Evolutionary conservation across 2,329 filamentous ascomycete genomes (phyloP).

Genomic region (Capronia americana): DNA sequence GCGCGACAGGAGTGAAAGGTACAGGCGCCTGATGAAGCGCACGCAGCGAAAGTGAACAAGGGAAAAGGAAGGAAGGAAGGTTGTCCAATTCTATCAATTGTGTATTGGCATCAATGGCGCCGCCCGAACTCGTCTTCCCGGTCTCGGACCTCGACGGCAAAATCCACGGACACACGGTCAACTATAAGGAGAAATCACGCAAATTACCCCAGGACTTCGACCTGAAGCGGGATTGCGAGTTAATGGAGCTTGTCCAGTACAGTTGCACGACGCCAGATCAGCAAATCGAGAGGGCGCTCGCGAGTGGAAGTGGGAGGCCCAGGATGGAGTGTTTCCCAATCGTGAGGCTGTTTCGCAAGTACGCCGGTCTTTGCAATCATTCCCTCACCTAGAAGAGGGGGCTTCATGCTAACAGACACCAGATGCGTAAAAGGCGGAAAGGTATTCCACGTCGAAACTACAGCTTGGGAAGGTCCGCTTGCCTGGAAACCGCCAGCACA

Average conservation of each 20-base stretch:
- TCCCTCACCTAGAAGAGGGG: not conserved
- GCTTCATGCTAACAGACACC: not conserved
- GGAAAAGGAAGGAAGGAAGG: constrained; percentile 2
- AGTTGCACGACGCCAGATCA: constrained; percentile 62
- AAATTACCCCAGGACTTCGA: constrained; percentile 58
- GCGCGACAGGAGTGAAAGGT: not conserved
- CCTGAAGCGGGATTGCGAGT: constrained; percentile 58
- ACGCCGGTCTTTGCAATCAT: not conserved
- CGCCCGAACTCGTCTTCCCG: constrained; percentile 61
- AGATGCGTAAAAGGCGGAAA: constrained; percentile 37
- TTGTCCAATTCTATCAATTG: not conserved
- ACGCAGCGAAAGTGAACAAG: not conserved
- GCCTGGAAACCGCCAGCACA: constrained; percentile 43
- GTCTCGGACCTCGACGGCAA: constrained; percentile 58
- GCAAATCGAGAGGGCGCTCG: constrained; percentile 28
- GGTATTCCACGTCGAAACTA: constrained; percentile 65
- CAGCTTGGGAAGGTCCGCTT: constrained; percentile 61
- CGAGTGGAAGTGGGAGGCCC: constrained; percentile 43
- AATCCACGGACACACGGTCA: constrained; percentile 54
- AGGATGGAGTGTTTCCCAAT: constrained; percentile 49
- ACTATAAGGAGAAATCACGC: constrained; percentile 58
- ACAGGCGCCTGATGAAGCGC: not conserved
- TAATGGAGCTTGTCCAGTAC: constrained; percentile 68
- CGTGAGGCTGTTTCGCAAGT: constrained; percentile 37
- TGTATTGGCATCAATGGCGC: constrained; percentile 57